These are phyloP conservation scores for Dryadomyces quercivorus DNA, from an alignment of 2,329 filamentous ascomycete genomes.

Conservation along the genomic window DNA sequence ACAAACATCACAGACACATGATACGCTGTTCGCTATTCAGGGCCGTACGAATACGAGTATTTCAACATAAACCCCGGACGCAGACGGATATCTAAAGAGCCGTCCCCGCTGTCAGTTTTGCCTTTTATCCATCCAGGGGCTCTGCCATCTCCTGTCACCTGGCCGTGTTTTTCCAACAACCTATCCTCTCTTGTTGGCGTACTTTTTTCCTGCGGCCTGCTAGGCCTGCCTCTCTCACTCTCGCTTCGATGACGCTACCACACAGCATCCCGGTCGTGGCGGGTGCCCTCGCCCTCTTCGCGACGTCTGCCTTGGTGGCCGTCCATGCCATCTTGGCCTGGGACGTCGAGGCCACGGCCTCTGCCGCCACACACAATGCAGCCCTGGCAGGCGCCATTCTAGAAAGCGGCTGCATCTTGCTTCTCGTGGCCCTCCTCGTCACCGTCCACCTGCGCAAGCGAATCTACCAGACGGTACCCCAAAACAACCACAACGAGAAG, in stretches of 20 bases:
- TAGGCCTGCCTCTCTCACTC: neutral
- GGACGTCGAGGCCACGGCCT: slow-evolving; percentile 16
- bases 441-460: slow-evolving; percentile 17
- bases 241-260: slow-evolving; percentile 21
- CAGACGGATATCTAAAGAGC: too few species aligned
- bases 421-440: slow-evolving; percentile 18
- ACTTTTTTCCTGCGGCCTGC: neutral
- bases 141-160: neutral
- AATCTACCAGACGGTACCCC: slow-evolving; percentile 11
- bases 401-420: slow-evolving; percentile 24
- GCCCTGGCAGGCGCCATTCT: slow-evolving; percentile 26
- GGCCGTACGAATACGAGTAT: too few species aligned
- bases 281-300: slow-evolving; percentile 23
- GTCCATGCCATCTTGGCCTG: slow-evolving; percentile 28
- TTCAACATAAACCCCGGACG: too few species aligned
- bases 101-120: neutral
- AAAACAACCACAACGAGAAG: slow-evolving; percentile 9
- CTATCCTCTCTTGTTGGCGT: too few species aligned
- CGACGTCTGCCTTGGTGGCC: slow-evolving; percentile 26
- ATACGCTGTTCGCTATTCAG: too few species aligned
- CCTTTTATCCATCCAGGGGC: neutral
- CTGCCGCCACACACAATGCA: slow-evolving; percentile 20
- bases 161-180: neutral
- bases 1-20: neutral
- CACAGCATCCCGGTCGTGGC: slow-evolving; percentile 22